These are phyloP conservation scores for Ceratocystis alfenasii DNA, from an alignment of 2,329 filamentous ascomycete species.

Conservation along the genomic window DNA sequence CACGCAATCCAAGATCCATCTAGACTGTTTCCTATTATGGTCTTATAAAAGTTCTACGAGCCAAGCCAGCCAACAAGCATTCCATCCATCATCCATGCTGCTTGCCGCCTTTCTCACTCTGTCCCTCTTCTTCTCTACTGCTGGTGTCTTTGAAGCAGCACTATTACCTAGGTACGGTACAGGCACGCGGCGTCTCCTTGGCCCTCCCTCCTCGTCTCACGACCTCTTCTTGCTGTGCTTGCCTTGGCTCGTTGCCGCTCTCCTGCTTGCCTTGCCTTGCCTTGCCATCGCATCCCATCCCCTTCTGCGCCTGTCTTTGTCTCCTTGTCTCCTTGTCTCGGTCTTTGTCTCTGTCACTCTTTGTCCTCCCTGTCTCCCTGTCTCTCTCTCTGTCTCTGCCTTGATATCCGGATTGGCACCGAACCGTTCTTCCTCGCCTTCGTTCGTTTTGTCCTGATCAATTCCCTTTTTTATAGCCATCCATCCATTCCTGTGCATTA, in stretches of 20 bases:
- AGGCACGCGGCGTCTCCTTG: too few relatives aligned
- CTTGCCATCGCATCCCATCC: too few relatives aligned
- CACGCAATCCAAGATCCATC: neutral
- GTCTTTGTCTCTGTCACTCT: neutral
- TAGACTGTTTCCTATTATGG: conserved; percentile 5
- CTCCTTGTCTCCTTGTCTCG: neutral
- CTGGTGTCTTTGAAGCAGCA: neutral
- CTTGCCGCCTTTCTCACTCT: neutral
- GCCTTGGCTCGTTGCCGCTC: too few relatives aligned
- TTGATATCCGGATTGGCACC: neutral
- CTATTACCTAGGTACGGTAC: too few relatives aligned
- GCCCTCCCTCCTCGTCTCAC: too few relatives aligned
- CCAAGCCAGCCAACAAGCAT: neutral
- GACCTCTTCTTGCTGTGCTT: too few relatives aligned
- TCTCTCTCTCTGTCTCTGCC: neutral
- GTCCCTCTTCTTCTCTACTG: neutral
- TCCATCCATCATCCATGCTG: too few relatives aligned
- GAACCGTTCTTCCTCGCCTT: neutral
- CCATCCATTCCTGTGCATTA: neutral
- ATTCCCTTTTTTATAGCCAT: neutral
- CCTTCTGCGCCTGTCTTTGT: too few relatives aligned
- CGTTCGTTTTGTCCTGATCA: neutral
- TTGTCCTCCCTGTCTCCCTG: neutral
- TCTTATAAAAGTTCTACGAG: neutral
- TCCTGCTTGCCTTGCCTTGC: too few relatives aligned